Evolutionary conservation across 169 alveolate genomes (phyloP), one percentile per base, ranked within the genome.

Genomic region (Toxoplasma gondii): DNA sequence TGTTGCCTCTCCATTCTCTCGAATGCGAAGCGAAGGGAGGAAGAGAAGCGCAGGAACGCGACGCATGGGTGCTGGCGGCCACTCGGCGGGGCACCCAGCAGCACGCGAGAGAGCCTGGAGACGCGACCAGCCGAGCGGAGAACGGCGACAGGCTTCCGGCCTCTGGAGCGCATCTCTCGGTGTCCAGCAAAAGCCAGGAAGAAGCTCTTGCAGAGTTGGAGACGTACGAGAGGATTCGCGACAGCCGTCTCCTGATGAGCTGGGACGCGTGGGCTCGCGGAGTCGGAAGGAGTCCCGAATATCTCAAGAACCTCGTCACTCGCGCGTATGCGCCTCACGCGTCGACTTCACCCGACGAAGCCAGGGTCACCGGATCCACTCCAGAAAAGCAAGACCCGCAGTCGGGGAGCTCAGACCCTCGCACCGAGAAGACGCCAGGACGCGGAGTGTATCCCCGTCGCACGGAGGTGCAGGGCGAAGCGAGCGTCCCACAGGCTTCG

Each of bases 231-330:
- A 12, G 67, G 19, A 43, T 82, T 43, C 54, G 90, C 31, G 90
- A 82, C 90, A 44, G 24, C 12, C 38, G 41, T 38, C 90, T 82
- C 36, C 90, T 82, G 41, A 82, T 82, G 90, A 82, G 90, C 67
- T 82, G 90, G 90, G 90, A 43, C 38, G 90, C 54, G 43, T 82
- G 90, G 90, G 64, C 69, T 4, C n/a, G 64, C 5, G 90, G 67
- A 5, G 67, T 82, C 67, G 67, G 90, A 7, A 22, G 29, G 67
- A 82, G 90, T 38, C 44, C 41, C 12, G 90, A 82, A 27, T 38
- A 82, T 10, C 90, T 82, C 38, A 82, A 82, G 90, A 39, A 22
- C 5, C 90, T 82, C 34, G 90, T 82, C 2, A 38, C 69, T 0
- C 54, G 9, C 41, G 90, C 90, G 54, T 82, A 78, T 31, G 22